phyloP scores from a whole-genome alignment of 345 rosid species.

The Dovyalis caffra region DNA sequence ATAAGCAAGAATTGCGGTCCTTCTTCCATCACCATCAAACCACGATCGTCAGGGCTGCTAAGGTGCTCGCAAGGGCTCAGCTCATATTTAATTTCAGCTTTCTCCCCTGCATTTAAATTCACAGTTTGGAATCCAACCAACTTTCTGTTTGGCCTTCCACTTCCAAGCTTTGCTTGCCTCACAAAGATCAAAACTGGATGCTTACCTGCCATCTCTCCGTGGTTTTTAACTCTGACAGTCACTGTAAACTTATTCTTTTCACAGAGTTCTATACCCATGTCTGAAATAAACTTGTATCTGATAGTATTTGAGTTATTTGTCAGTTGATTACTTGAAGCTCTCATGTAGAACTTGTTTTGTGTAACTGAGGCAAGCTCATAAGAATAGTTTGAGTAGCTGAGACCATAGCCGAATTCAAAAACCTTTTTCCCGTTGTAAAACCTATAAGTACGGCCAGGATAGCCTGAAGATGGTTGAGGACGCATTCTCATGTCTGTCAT shows the following conservation, averaged over 20 bases:
- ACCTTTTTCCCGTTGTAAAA: constrained; percentile 67
- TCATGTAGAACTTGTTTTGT: constrained; percentile 34
- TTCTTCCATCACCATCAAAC: constrained; percentile 66
- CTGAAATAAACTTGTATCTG: constrained; percentile 38
- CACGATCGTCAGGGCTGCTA: constrained; percentile 63
- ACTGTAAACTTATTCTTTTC: constrained; percentile 41
- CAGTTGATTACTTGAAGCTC: constrained; percentile 14
- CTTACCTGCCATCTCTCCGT: constrained; percentile 65
- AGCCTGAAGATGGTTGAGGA: constrained; percentile 50
- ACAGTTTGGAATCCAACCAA: constrained; percentile 69
- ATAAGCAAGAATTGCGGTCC: constrained; percentile 66
- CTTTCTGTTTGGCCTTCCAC: constrained; percentile 63
- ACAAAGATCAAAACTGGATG: constrained; percentile 68
- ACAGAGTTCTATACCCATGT: constrained; percentile 48
- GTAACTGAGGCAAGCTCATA: constrained; percentile 40
- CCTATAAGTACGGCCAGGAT: constrained; percentile 86
- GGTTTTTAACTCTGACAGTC: constrained; percentile 47
- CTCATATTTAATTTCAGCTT: constrained; percentile 51
- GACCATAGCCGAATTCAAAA: constrained; percentile 72
- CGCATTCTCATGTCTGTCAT: constrained; percentile 96
- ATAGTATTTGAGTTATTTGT: constrained; percentile 20
- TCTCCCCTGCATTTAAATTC: constrained; percentile 52
- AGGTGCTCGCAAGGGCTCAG: constrained; percentile 62
- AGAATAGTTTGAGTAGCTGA: constrained; percentile 66
- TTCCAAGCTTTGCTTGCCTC: constrained; percentile 43